These are phyloP conservation scores for Rubus idaeus DNA, from an alignment of 306 rosid genomes.

Conservation along the genomic window DNA sequence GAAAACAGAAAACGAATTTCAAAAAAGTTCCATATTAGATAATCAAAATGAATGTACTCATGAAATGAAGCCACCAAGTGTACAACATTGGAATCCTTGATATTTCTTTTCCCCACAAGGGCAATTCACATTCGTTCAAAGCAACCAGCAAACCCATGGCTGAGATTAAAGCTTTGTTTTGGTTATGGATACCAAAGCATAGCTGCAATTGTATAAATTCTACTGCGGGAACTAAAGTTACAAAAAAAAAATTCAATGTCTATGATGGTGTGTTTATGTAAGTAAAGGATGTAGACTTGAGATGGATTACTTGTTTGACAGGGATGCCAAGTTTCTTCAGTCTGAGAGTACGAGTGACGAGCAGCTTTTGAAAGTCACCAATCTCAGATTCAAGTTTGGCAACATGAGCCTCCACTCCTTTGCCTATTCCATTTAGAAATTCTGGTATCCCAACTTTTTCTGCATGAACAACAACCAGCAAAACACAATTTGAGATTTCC, in stretches of 20 bases:
- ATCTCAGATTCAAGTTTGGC: constrained; percentile 76
- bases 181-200: not conserved
- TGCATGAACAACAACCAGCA: constrained; percentile 32
- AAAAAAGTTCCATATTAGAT: not conserved
- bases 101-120: not conserved
- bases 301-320: constrained; percentile 64
- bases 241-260: not conserved
- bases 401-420: constrained; percentile 72
- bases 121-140: not conserved
- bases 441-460: constrained; percentile 86
- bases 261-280: not conserved
- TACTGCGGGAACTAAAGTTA: not conserved
- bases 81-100: not conserved
- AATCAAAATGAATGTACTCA: not conserved
- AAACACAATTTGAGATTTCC: constrained; percentile 5
- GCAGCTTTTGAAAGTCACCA: constrained; percentile 77
- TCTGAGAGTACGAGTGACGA: constrained; percentile 74
- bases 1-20: constrained; percentile 4
- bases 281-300: not conserved
- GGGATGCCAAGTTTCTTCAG: constrained; percentile 83
- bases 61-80: not conserved
- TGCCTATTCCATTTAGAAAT: constrained; percentile 75
- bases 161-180: not conserved
- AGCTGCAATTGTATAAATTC: not conserved
- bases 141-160: not conserved